Base-by-base conservation (phyloP, 2,329 filamentous ascomycete genomes). In the Aspergillus tanneri region DNA sequence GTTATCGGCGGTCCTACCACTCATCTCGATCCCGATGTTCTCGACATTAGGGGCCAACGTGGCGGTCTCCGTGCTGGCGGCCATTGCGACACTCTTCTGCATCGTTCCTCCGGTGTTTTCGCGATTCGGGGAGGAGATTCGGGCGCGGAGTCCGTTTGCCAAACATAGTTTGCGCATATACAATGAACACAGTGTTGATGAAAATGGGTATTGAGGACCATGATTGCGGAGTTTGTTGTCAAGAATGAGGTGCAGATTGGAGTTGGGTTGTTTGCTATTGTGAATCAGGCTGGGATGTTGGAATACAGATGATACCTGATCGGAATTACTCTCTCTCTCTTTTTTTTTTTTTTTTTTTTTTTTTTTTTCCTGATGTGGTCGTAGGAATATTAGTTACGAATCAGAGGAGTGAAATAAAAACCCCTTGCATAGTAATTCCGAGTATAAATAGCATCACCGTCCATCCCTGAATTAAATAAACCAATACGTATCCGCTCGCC, bases 1-100 rank as follows among this genome's bases (percentile, higher is more conserved):
- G 1, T 46, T 73, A 4, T 69, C 65, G 1, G 73, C 66, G 1
- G 50, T 60, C 11, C 63, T 75, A 30, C 72, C 72, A 8, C 54
- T 74, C 2, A 69, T 76, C 46, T 67, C 66, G 2, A 50, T 56
- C 1, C 64, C 67, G 8, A 69, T 76, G 68, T 74, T 71, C 52
- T 32, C 47, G 2, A 51, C 46, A 0, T 51, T 75, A 10, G 72
- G 70, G 0, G 53, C 61, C 0, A 75, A 74, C 47, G 43, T 63
- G 18, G 67, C 71, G 0, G 52, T 64, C 3, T 67, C 65, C 4
- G 56, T 73, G 19, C 47, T 74, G n/a, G 72, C 72, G 3, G 57
- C 55, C 0, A 45, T 73, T 5, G 72, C 72, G 5, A 74, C 72
- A 2, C 41, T 62, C 2, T 72, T 71, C 35, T 72, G 70, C 46